These are phyloP conservation scores for Dispira simplex DNA, from an alignment of 192 early-diverging fungal genomes.

Conservation along the genomic window DNA sequence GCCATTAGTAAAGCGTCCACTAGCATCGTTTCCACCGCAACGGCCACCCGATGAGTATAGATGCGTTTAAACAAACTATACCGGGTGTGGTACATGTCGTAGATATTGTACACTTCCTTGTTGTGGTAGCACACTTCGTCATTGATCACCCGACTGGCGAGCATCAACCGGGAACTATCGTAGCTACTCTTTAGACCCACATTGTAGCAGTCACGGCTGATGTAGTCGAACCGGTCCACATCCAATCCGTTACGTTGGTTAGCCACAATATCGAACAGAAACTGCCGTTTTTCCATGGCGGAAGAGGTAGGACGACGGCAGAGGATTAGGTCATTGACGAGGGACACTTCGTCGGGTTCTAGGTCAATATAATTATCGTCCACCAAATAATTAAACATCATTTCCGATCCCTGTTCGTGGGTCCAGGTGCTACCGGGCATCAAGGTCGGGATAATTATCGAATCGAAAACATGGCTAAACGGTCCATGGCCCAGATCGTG, in stretches of 20 bases:
- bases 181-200: conserved; percentile 44
- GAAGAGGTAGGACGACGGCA: conserved; percentile 36
- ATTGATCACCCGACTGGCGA: conserved; percentile 69
- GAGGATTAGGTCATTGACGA: conserved; percentile 61
- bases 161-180: conserved; percentile 49
- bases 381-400: conserved; percentile 72
- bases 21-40: conserved; percentile 81
- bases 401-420: conserved; percentile 67
- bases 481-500: conserved; percentile 98
- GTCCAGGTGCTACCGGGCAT: conserved; percentile 38
- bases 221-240: conserved; percentile 85
- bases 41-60: conserved; percentile 71
- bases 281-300: conserved; percentile 39
- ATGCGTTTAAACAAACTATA: conserved; percentile 68
- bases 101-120: conserved; percentile 81
- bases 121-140: conserved; percentile 80
- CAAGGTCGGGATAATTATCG: conserved; percentile 56
- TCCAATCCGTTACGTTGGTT: conserved; percentile 90
- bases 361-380: conserved; percentile 57
- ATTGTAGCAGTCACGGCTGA: conserved; percentile 69
- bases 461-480: conserved; percentile 92
- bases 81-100: conserved; percentile 71
- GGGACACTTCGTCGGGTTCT: conserved; percentile 33
- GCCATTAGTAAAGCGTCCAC: conserved; percentile 76
- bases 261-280: conserved; percentile 92